These are phyloP conservation scores for Chenopodium suecicum DNA, from an alignment of 148 eudicot genomes.

Conservation along the genomic window DNA sequence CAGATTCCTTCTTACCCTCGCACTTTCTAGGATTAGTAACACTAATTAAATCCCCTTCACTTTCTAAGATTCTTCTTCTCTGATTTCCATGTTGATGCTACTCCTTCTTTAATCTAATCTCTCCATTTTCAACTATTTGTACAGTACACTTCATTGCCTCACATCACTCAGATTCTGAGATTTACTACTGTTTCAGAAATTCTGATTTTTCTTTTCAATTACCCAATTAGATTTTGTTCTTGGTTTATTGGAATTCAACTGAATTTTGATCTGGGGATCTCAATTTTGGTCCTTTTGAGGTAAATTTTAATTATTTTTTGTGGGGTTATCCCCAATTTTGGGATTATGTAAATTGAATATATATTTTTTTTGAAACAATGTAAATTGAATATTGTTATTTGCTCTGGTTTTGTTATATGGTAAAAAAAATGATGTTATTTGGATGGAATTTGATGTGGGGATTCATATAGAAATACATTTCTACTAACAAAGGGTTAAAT, in stretches of 20 bases:
- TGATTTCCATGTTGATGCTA: conserved; percentile 27
- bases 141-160: not conserved
- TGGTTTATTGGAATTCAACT: not conserved
- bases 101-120: not conserved
- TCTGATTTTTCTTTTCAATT: not conserved
- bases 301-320: too few relatives aligned
- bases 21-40: not conserved
- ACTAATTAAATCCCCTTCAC: too few relatives aligned
- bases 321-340: not conserved
- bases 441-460: not conserved
- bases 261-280: not conserved
- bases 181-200: not conserved
- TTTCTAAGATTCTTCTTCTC: not conserved
- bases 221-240: conserved; percentile 1
- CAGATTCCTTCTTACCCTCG: conserved; percentile 1
- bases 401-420: too few relatives aligned
- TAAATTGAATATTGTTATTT: not conserved
- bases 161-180: not conserved
- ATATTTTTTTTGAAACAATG: not conserved
- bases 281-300: not conserved
- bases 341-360: not conserved
- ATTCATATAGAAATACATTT: too few relatives aligned
- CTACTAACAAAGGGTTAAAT: too few relatives aligned
- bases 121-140: not conserved
- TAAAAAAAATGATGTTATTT: too few relatives aligned